A percentile compares a stretch with the other conserved stretches of the same genome.
phyloP scores from a whole-genome alignment of 2,329 filamentous ascomycete genomes.

The Lasiodiplodia hormozganensis region DNA sequence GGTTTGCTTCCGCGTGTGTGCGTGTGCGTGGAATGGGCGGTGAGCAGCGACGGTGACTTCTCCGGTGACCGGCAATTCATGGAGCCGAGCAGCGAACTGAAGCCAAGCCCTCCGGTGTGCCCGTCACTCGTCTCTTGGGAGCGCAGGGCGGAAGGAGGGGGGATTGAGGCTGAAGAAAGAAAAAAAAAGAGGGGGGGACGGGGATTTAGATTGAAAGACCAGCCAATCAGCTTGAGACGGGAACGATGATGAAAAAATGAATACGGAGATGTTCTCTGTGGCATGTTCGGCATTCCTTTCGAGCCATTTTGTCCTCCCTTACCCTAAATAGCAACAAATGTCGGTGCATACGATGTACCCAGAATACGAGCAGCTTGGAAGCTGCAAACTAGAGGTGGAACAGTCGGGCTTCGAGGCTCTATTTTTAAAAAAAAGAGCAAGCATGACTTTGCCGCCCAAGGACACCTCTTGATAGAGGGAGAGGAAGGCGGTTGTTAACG shows the following conservation, averaged over 20 bases:
- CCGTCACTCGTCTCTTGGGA: background rate
- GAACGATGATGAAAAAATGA: background rate
- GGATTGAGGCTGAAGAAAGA: background rate
- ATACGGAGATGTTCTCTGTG: background rate
- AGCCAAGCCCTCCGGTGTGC: background rate
- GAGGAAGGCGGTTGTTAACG: background rate
- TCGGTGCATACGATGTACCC: background rate
- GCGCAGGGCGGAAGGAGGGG: background rate
- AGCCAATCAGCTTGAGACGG: background rate
- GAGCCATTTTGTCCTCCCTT: background rate
- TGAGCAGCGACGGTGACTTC: background rate
- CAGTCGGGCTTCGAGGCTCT: background rate
- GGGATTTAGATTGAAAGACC: background rate
- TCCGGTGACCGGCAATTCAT: background rate
- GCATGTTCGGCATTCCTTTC: background rate
- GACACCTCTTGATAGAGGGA: background rate
- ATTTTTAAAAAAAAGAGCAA: background rate
- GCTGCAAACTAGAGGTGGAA: background rate
- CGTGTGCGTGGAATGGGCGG: background rate
- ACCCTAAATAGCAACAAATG: background rate
- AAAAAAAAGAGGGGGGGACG: background rate
- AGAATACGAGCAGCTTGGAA: background rate
- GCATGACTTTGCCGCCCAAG: background rate
- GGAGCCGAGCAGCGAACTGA: background rate
- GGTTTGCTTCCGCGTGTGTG: background rate